Conservation (phyloP, 345 rosid species). For the Hirschfeldia incana region DNA sequence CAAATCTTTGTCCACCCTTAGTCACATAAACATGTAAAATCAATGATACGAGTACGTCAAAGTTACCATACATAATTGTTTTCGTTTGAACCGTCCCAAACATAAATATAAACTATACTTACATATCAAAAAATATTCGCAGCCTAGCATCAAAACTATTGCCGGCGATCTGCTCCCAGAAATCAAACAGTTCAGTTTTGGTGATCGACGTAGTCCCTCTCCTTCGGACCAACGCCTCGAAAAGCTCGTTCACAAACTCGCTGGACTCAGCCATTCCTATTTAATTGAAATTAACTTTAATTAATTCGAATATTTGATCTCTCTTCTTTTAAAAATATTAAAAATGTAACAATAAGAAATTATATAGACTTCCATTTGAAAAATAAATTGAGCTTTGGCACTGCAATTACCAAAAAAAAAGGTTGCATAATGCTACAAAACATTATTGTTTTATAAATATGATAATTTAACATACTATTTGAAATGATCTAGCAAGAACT, state of each 20-base stretch:
- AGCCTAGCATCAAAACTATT: conserved; percentile 73
- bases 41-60: neutral
- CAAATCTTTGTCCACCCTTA: conserved; percentile 78
- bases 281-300: neutral
- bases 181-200: conserved; percentile 56
- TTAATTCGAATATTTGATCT: neutral
- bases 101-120: conserved; percentile 3
- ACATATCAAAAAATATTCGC: conserved; percentile 84
- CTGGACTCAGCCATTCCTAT: conserved; percentile 79
- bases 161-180: conserved; percentile 76
- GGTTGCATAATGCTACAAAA: neutral
- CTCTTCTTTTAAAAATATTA: neutral
- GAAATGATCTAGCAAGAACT: neutral
- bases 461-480: neutral
- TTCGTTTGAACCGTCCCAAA: too few species aligned
- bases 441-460: neutral
- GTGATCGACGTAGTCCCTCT: conserved; percentile 53
- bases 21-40: neutral
- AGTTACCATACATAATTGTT: neutral
- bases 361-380: neutral
- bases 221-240: conserved; percentile 67
- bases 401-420: neutral
- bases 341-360: neutral
- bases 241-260: conserved; percentile 64
- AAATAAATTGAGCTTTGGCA: neutral